Evolutionary conservation across 192 early-diverging fungal genomes (phyloP), one percentile per base, ranked within the genome.

Genomic region (Podila clonocystis): DNA sequence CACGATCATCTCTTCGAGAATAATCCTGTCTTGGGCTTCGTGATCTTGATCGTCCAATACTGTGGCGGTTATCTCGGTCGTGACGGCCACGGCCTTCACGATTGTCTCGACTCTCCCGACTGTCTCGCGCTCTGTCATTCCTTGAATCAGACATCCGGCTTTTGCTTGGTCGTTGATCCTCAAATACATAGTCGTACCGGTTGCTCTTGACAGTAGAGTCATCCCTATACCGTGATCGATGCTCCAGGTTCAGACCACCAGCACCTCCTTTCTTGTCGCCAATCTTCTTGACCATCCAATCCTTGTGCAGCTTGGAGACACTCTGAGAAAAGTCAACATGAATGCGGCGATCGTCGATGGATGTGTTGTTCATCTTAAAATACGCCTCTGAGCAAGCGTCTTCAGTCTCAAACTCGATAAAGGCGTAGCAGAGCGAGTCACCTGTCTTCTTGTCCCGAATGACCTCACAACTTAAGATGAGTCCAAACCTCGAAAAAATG

Each of bases 261-360:
- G 83, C 83, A 29, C 70, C 84, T 24, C 61, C 70, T 9, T 62
- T 58, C 26, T 83, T 62, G n/a, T 58, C 72, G 7, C 75, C 75
- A 30, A 82, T 63, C 17, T 85, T 83, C 70, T 89, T 87, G 60
- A 86, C 34, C 66, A 96, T 84, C 91, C 95, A 97, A 52, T 92
- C 92, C 55, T 88, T 87, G 82, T 95, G 92, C 19, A 96, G 76
- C 58, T 93, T 94, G 29, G 92, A 92, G 4, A 99, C 97, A 57
- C 91, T 93, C 85, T 99, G 97, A 30, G 97, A 99, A 71, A 99
- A 99, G 82, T 99, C 97, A 17, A 99, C 97, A 74, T 97, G 94
- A 50, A 99, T 97, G 24, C 97, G 82, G 2, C 96, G 91, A 79
- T 99, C 97, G 74, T 99, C 97, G 67, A 99, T 95, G 28, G 98